These are phyloP conservation scores for Mucor plumbeus DNA, from an alignment of 371 early-diverging fungal species.

Conservation along the genomic window DNA sequence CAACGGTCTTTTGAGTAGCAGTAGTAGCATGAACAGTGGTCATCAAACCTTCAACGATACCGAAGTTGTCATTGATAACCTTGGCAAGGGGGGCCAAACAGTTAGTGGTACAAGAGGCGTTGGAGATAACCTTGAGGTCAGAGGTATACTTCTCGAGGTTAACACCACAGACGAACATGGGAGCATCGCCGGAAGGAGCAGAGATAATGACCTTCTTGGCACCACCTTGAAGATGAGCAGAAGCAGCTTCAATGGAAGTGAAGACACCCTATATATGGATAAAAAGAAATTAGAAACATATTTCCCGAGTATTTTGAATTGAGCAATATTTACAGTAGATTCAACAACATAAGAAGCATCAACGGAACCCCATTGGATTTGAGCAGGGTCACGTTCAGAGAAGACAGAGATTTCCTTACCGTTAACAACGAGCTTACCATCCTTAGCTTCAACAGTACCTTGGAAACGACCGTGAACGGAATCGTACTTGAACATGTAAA, in stretches of 20 bases:
- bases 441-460: constrained; percentile 76
- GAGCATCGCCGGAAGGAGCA: constrained; percentile 93
- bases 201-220: constrained; percentile 99
- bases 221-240: constrained; percentile 84
- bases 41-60: constrained; percentile 89
- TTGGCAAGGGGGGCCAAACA: constrained; percentile 99
- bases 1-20: constrained; percentile 99
- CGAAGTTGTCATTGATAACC: constrained; percentile 94
- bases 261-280: constrained; percentile 91
- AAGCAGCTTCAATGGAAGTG: constrained; percentile 89
- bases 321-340: constrained; percentile 28
- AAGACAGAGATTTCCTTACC: constrained; percentile 81
- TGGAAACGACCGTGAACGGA: constrained; percentile 96
- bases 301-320: neutral
- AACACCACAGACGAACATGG: constrained; percentile 93
- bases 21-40: constrained; percentile 99
- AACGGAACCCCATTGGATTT: constrained; percentile 91
- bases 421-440: constrained; percentile 86
- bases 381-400: constrained; percentile 74
- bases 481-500: constrained; percentile 97
- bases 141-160: constrained; percentile 92
- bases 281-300: constrained; percentile 71
- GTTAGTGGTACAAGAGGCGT: constrained; percentile 99
- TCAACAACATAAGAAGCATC: constrained; percentile 82
- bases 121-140: constrained; percentile 89